Percentiles rank a stretch among this genome's conserved stretches.
These are phyloP conservation scores for Mycena citricolor DNA, from an alignment of 1,284 basidiomycete genomes.

Conservation along the genomic window DNA sequence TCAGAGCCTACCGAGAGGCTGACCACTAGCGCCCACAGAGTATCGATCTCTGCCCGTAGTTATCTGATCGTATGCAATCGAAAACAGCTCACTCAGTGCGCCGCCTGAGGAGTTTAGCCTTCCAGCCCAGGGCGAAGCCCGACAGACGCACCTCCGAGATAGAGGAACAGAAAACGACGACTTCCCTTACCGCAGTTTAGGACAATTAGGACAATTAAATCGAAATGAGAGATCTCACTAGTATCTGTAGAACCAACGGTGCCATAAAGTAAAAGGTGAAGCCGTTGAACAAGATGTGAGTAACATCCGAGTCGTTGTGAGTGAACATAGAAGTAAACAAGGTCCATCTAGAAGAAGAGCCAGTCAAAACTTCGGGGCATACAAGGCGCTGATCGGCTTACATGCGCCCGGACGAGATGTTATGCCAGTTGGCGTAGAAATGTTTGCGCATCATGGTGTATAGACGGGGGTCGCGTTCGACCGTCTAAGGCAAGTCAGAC, in stretches of 20 bases:
- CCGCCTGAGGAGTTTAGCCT: conserved; percentile 46
- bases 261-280: conserved; percentile 83
- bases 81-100: conserved; percentile 58
- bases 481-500: conserved; percentile 25
- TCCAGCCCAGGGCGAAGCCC: conserved; percentile 1
- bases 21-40: conserved; percentile 76
- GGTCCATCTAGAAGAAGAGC: conserved; percentile 75
- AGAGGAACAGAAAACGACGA: conserved; percentile 70
- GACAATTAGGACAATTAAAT: not conserved
- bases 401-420: conserved; percentile 71
- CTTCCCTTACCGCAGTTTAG: conserved; percentile 44
- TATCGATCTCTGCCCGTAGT: conserved; percentile 44
- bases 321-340: conserved; percentile 76
- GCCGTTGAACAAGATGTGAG: conserved; percentile 78
- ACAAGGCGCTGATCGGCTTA: conserved; percentile 35
- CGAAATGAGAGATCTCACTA: conserved; percentile 32
- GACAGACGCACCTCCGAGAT: conserved; percentile 62
- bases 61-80: conserved; percentile 55
- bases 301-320: conserved; percentile 48
- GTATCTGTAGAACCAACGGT: conserved; percentile 61
- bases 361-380: conserved; percentile 4
- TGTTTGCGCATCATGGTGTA: conserved; percentile 65
- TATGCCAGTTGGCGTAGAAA: conserved; percentile 64
- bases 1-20: conserved; percentile 24
- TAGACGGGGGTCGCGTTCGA: conserved; percentile 48